phyloP scores from a whole-genome alignment of 2,329 filamentous ascomycete genomes.

The Cladosporium sp. region DNA sequence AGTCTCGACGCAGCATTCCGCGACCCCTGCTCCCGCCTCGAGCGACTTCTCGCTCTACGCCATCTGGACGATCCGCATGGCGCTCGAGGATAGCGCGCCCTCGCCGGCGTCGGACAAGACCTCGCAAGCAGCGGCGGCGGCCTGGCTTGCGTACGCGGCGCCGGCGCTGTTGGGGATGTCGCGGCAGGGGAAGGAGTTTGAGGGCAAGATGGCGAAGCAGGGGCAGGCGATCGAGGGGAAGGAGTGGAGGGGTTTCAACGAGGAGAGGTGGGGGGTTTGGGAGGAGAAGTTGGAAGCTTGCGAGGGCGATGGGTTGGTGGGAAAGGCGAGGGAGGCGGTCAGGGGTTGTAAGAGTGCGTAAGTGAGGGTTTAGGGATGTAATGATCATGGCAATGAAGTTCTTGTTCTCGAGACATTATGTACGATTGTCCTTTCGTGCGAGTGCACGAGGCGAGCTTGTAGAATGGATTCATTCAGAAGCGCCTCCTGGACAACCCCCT shows the following conservation, averaged over 20 bases:
- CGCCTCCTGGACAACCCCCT: no score
- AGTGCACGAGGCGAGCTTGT: no score
- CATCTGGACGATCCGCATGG: slow-evolving; percentile 26
- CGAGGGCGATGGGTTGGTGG: slow-evolving; percentile 4
- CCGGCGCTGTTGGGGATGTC: slow-evolving; percentile 19
- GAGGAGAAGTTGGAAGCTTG: not conserved
- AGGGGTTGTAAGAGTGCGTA: not conserved
- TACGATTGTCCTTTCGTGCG: no score
- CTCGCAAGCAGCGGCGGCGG: slow-evolving; percentile 20
- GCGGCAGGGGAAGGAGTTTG: slow-evolving; percentile 22
- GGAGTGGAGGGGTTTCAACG: slow-evolving; percentile 24
- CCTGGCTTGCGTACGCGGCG: slow-evolving; percentile 27
- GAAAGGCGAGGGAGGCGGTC: slow-evolving; percentile 1
- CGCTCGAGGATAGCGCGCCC: slow-evolving; percentile 20
- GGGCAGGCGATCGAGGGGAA: slow-evolving; percentile 20
- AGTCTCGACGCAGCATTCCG: slow-evolving; percentile 18
- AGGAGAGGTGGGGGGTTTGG: slow-evolving; percentile 26
- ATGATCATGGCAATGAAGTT: no score
- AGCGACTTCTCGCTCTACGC: slow-evolving; percentile 25
- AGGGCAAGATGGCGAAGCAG: slow-evolving; percentile 25
- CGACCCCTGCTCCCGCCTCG: slow-evolving; percentile 13
- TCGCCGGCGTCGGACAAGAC: slow-evolving; percentile 17
- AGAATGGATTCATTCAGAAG: no score
- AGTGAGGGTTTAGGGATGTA: not conserved
- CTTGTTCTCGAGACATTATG: no score